Base-by-base conservation (phyloP, 192 early-diverging fungal genomes). In the Entophlyctis luteolus region DNA sequence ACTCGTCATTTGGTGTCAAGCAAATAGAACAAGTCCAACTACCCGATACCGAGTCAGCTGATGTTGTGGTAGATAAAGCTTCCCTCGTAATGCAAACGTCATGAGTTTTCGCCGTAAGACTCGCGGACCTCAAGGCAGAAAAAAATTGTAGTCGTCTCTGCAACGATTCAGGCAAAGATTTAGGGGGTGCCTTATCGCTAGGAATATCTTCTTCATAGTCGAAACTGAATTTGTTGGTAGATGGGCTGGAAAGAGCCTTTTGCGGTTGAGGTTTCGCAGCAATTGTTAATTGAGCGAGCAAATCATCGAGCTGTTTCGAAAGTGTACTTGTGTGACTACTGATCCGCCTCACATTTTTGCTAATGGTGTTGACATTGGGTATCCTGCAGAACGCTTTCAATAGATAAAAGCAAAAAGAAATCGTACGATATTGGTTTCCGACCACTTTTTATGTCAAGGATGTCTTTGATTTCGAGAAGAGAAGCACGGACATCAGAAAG, bases 401-500 rank as follows among this genome's bases (percentile, higher is more conserved):
- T 23, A 22, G 52, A 23, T 53, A 18, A 52, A 8, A 14, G 10
- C 25, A 52, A 52, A 18, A 16, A 3, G 27, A 53, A 2, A 53
- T 23, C 16, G 28, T 18, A n/a, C n/a, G n/a, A n/a, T n/a, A n/a
- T 27, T 2, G 25, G 23, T 22, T 10, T 47, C 6, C 27, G 31
- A 6, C 52, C 52, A 22, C 47, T 10, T 38, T 38, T 50, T 8
- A 66, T 66, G 18, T 66, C 63, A 45, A 66, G 49, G 4, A 29
- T n/a, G 18, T 47, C 63, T 37, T 66, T 66, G n/a, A 66, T 66
- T 54, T 66, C 50, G 8, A 66, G 12, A 4, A 66, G 28, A 14
- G 63, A 52, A 18, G 18, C 63, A 42, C 55, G 52, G 4, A 66
- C 36, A 32, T 54, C 50, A 10, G 23, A 16, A 8, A 66, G 28